Evolutionary conservation across 139 green algal species (phyloP).

Genomic region (Trebouxia sp.): DNA sequence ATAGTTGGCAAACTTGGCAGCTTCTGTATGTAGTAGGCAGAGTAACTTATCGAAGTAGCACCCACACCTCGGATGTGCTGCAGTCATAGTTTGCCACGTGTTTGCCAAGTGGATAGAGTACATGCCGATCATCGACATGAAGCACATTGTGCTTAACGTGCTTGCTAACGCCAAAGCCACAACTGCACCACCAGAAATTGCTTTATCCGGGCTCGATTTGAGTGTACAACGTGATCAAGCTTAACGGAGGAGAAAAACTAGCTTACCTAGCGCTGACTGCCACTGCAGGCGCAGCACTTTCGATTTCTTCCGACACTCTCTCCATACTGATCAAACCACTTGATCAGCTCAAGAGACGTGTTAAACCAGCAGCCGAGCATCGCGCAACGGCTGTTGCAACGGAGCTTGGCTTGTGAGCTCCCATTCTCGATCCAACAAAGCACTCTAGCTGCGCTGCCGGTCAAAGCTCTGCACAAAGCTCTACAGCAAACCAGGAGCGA

Average conservation of each 20-base stretch:
- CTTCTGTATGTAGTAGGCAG: background rate
- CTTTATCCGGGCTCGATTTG: background rate
- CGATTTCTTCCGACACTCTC: background rate
- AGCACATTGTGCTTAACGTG: slow-evolving; percentile 20
- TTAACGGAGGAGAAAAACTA: too few relatives aligned
- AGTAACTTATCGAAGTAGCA: background rate
- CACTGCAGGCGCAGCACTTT: background rate
- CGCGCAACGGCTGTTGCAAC: too few relatives aligned
- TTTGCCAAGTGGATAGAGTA: slow-evolving; percentile 3
- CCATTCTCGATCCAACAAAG: too few relatives aligned
- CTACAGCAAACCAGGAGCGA: too few relatives aligned
- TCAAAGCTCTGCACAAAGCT: too few relatives aligned
- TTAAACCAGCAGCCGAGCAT: too few relatives aligned
- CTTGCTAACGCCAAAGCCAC: slow-evolving; percentile 8
- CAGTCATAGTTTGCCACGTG: slow-evolving; percentile 16
- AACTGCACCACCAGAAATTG: background rate
- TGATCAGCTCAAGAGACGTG: too few relatives aligned
- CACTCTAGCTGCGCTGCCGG: too few relatives aligned
- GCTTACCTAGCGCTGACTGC: background rate
- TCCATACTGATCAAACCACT: slow-evolving; percentile 19
- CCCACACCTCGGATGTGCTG: background rate
- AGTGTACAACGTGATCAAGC: too few relatives aligned
- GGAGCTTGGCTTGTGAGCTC: too few relatives aligned
- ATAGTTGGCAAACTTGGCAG: background rate
- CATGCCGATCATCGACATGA: slow-evolving; percentile 4